These are phyloP conservation scores for Benincasa hispida DNA, from an alignment of 306 rosid species.

Conservation along the genomic window DNA sequence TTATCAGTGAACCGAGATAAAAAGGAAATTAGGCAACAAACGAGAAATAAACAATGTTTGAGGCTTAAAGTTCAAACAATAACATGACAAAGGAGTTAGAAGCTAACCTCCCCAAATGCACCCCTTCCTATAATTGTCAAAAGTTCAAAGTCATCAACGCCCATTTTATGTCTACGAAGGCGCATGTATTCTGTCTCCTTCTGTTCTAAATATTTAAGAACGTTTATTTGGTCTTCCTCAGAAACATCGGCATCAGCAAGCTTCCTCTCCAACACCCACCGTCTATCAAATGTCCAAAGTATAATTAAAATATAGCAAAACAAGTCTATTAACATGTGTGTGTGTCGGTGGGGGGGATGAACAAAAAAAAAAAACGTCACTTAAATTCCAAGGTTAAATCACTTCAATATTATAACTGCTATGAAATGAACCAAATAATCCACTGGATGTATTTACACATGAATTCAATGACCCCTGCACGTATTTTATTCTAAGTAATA, in stretches of 20 bases:
- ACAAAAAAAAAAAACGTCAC: no score
- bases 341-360: no score
- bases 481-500: not conserved
- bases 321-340: not conserved
- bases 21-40: not conserved
- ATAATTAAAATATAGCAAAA: not conserved
- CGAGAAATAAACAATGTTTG: not conserved
- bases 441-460: not conserved
- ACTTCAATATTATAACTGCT: not conserved
- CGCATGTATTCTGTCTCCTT: slow-evolving; percentile 92
- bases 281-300: slow-evolving; percentile 25
- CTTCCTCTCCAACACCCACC: slow-evolving; percentile 61
- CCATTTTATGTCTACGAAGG: slow-evolving; percentile 75
- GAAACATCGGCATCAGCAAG: slow-evolving; percentile 91
- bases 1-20: not conserved
- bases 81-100: not conserved
- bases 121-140: slow-evolving; percentile 85
- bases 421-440: no score
- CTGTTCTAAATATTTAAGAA: slow-evolving; percentile 60
- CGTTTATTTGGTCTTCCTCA: slow-evolving; percentile 66
- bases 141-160: slow-evolving; percentile 78
- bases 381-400: not conserved
- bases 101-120: slow-evolving; percentile 75
- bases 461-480: not conserved
- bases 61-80: not conserved